Percentiles rank a stretch among this genome's conserved stretches.
Conservation (phyloP, 2,329 filamentous ascomycete species). For the Colletotrichum nymphaeae region DNA sequence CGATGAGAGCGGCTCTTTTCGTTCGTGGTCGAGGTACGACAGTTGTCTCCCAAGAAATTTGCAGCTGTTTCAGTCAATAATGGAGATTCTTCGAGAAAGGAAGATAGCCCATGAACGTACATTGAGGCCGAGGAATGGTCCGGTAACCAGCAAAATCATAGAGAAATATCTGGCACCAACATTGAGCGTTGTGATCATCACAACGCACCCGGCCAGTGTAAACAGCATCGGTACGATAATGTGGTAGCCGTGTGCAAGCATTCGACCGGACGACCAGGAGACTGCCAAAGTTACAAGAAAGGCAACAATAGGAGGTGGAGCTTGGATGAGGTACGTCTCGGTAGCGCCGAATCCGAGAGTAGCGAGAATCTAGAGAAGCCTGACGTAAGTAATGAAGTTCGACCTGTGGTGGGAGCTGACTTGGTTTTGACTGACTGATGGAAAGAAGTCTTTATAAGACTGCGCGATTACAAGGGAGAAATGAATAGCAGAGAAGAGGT, state of each 20-base stretch:
- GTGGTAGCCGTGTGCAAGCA: constrained; percentile 53
- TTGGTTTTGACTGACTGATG: constrained; percentile 42
- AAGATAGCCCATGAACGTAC: neutral
- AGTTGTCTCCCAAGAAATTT: constrained; percentile 55
- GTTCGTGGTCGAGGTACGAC: constrained; percentile 52
- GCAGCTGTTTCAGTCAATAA: constrained; percentile 38
- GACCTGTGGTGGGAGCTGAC: too few species aligned
- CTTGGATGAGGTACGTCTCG: constrained; percentile 53
- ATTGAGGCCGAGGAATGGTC: constrained; percentile 53
- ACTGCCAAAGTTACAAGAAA: constrained; percentile 50
- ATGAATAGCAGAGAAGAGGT: constrained; percentile 51
- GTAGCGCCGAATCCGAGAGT: constrained; percentile 43
- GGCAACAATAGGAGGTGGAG: constrained; percentile 54
- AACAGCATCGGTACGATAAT: constrained; percentile 51
- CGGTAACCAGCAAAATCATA: constrained; percentile 52
- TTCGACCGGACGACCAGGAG: constrained; percentile 52
- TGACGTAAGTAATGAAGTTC: neutral
- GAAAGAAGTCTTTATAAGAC: constrained; percentile 56
- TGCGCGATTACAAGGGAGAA: constrained; percentile 56
- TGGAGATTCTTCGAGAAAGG: neutral
- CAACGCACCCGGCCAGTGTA: constrained; percentile 51
- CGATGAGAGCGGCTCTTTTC: constrained; percentile 54
- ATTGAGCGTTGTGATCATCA: constrained; percentile 53
- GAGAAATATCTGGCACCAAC: constrained; percentile 54
- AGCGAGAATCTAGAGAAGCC: constrained; percentile 39